Evolutionary conservation across 2,329 filamentous ascomycete genomes (phyloP), one percentile per base, ranked within the genome.

Genomic region (Trichoderma pleuroti): DNA sequence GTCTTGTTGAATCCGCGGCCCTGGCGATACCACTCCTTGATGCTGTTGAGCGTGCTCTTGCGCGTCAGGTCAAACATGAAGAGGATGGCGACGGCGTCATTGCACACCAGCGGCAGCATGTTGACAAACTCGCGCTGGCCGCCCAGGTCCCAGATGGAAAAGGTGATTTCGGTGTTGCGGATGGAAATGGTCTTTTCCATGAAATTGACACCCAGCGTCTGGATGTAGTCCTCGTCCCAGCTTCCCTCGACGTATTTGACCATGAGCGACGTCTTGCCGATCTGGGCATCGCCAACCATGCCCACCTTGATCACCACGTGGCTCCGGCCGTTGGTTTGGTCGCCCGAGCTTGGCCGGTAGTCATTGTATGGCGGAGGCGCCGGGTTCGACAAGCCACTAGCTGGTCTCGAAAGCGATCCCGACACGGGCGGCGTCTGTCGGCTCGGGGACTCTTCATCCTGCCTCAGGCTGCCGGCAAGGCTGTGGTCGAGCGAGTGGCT

Each of bases 141-240:
- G 76, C 96, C 96, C 69, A 99, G 84, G 85, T 99, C 96, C 96
- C 96, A 99, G 79, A 99, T 99, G 72, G 94, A 97, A 83, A 99
- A 99, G 56, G 96, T 99, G 81, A 99, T 99, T 83, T 99, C 96
- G 18, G 96, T 99, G 83, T 99, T 99, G 73, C 96, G 92, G 82
- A 99, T 99, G 73, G 93, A 97, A 79, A 99, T 99, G 42, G 96
- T 99, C 87, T 99, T 99, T 82, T 99, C 96, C 96, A 99, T 99
- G 83, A 99, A 99, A 82, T 99, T 99, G 82, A 99, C 96, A 75
- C 96, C 96, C 57, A 99, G 85, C 26, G 96, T 99, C 83, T 99
- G 96, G 78, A 99, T 99, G 82, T 99, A 99, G 81, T 99, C 96
- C 83, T 99, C 96, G 81, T 99, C 96, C 94, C 96, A 99, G 82